Conservation (phyloP, 257 asterid genomes). For the Oldenlandia corymbosa region DNA sequence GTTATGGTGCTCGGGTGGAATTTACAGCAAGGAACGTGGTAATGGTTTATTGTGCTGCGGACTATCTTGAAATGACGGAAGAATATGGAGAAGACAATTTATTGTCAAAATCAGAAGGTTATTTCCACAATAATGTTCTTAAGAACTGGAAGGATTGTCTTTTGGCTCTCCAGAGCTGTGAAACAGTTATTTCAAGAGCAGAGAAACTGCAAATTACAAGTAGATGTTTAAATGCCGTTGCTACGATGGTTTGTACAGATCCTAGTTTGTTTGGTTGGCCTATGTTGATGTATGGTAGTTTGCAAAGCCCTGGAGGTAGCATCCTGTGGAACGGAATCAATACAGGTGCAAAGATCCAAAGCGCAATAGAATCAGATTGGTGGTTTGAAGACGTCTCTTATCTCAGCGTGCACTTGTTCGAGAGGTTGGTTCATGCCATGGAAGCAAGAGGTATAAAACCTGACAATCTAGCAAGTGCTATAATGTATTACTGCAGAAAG, state of each 20-base stretch:
- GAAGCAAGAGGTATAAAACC: conserved; percentile 67
- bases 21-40: conserved; percentile 70
- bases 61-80: conserved; percentile 75
- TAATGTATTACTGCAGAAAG: conserved; percentile 76
- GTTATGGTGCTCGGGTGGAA: conserved; percentile 65
- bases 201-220: conserved; percentile 64
- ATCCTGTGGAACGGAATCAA: conserved; percentile 93
- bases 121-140: conserved; percentile 59
- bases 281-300: conserved; percentile 90
- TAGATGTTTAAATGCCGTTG: conserved; percentile 59
- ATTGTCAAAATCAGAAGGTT: conserved; percentile 56
- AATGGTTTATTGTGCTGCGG: conserved; percentile 72
- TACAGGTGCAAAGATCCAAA: conserved; percentile 84
- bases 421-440: conserved; percentile 61
- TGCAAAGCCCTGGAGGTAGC: conserved; percentile 98
- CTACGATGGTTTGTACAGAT: conserved; percentile 89
- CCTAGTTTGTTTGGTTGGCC: conserved; percentile 97
- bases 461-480: conserved; percentile 60
- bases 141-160: conserved; percentile 82
- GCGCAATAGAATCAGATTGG: conserved; percentile 74
- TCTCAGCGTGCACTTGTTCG: conserved; percentile 66
- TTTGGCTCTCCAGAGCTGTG: conserved; percentile 83
- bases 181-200: conserved; percentile 56
- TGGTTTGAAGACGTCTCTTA: conserved; percentile 91
- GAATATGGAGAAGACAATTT: conserved; percentile 81